Percentiles rank a stretch among this genome's conserved stretches.
Conservation (phyloP, 169 alveolate genomes). For the Eimeria sp. region DNA sequence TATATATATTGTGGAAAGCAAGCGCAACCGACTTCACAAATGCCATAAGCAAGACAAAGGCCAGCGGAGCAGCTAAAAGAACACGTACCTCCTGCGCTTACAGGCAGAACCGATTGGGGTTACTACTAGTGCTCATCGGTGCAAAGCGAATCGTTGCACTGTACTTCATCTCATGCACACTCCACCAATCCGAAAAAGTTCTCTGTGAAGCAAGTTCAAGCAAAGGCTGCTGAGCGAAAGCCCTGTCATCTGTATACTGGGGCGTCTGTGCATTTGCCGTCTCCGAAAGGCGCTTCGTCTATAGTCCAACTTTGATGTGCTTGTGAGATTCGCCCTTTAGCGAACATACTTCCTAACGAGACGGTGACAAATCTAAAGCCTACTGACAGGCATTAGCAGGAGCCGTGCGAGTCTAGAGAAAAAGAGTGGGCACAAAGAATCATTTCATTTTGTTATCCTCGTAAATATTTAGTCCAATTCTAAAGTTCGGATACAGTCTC, state of each 20-base stretch:
- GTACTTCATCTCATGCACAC: background rate
- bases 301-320: background rate
- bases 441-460: background rate
- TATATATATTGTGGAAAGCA: too few species aligned
- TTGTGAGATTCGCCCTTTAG: background rate
- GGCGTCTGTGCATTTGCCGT: background rate
- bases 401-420: background rate
- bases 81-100: conserved; percentile 3
- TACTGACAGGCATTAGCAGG: background rate
- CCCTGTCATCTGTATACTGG: background rate
- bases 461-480: background rate
- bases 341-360: background rate
- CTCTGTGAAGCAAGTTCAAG: background rate
- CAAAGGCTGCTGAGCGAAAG: background rate
- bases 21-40: background rate
- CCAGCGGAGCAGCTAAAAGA: background rate
- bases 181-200: background rate
- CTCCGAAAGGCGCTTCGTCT: background rate
- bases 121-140: background rate
- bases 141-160: background rate
- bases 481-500: background rate
- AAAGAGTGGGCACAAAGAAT: background rate
- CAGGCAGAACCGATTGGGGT: background rate
- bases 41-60: background rate
- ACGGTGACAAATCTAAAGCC: background rate